Evolutionary conservation across 2,329 filamentous ascomycete genomes (phyloP), one percentile per base, ranked within the genome.

Genomic region (Didymella keratinophila): DNA sequence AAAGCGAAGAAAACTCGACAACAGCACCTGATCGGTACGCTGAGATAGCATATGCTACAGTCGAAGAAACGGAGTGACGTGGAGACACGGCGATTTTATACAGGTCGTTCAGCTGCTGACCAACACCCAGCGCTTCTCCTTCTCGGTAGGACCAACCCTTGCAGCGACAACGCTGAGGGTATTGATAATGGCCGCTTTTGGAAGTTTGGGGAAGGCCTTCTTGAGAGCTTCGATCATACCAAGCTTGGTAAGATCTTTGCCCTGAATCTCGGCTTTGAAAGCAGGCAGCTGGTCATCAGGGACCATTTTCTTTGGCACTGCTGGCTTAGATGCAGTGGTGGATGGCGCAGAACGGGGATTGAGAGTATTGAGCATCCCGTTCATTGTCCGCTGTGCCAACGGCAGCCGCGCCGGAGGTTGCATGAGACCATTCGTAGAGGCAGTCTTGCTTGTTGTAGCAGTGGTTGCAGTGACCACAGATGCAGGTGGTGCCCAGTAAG

Each of bases 161-260:
- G 84, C 82, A 10, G 91, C 91, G 51, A 91, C 80, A 10, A 78
- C 78, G 60, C 87, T 87, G 20, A 95, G 78, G 0, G 90, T 93
- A 52, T 87, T 84, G 70, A 87, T 90, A 66, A 96, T 87, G 23
- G 87, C 85, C 20, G 87, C 85, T 68, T 89, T 91, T 1, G 88
- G 86, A 44, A 88, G 83, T 61, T 88, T 88, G 1, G 88, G 86
- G 65, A 94, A 92, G 80, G 86, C 83, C 71, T 89, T 88, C 76
- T 92, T 91, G 60, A 96, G 76, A 5, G 89, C 83, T 74, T 94
- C 91, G 9, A 92, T 82, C 66, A 95, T 78, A 8, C 90, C 91
- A 1, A 87, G 77, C 77, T 95, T 95, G 37, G 86, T 90, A 47
- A 92, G 80, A 76, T 90, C 85, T 62, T 86, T 89, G 18, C 87